A percentile compares a stretch with the other conserved stretches of the same genome.
Evolutionary conservation across 1,284 basidiomycete genomes (phyloP).

Genomic region (Jaminaea rosea): DNA sequence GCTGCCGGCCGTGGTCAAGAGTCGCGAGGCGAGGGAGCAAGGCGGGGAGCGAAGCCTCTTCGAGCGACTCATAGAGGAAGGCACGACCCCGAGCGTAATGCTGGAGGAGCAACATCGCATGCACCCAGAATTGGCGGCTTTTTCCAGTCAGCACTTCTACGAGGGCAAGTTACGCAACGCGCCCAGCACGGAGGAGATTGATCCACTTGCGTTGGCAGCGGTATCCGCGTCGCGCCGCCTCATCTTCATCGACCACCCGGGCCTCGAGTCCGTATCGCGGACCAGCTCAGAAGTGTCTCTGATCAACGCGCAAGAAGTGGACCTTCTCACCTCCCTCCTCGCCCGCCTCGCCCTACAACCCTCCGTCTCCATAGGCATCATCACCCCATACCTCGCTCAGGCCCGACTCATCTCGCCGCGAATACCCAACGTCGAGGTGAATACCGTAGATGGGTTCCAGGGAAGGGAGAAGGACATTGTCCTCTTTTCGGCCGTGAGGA

Average conservation of each 20-base stretch:
- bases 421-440: constrained; percentile 71
- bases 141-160: constrained; percentile 79
- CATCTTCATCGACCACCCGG: neutral
- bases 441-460: constrained; percentile 60
- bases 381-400: neutral
- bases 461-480: constrained; percentile 10
- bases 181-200: constrained; percentile 41
- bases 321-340: neutral
- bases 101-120: constrained; percentile 87
- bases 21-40: constrained; percentile 52
- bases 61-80: constrained; percentile 69
- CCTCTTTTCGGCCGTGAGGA: constrained; percentile 64
- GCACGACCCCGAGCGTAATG: constrained; percentile 73
- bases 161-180: constrained; percentile 62
- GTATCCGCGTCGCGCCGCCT: neutral
- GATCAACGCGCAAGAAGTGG: neutral
- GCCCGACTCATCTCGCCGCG: neutral
- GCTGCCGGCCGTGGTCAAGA: constrained; percentile 75
- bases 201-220: neutral
- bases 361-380: neutral
- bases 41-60: constrained; percentile 76
- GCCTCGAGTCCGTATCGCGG: neutral
- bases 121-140: constrained; percentile 79
- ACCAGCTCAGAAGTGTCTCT: neutral
- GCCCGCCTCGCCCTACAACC: neutral